Percentiles rank a stretch among this genome's conserved stretches.
phyloP scores from a whole-genome alignment of 176 grass and related monocot genomes.

The Musa schizocarpa region DNA sequence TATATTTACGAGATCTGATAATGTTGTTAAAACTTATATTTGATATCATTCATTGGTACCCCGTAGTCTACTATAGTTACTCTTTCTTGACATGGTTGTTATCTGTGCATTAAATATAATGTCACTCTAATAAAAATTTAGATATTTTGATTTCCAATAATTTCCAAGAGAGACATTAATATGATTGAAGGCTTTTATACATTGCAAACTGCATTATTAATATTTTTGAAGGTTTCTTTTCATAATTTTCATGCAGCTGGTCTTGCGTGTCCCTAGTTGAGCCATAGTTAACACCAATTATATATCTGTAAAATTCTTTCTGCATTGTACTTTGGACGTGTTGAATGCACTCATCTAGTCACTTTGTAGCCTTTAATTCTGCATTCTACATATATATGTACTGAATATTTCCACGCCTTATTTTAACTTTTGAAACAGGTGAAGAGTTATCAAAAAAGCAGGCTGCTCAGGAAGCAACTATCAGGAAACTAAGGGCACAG shows the following conservation, averaged over 20 bases:
- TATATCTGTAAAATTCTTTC: neutral
- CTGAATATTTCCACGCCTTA: neutral
- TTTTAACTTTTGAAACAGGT: conserved; percentile 49
- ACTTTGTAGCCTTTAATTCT: neutral
- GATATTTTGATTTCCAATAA: too few relatives aligned
- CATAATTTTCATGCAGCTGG: neutral
- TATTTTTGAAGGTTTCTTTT: neutral
- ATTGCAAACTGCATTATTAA: neutral
- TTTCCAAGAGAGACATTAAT: neutral
- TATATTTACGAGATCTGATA: too few relatives aligned
- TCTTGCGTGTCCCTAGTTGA: neutral
- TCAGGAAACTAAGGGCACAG: conserved; percentile 93
- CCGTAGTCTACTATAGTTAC: too few relatives aligned
- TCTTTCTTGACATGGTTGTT: neutral
- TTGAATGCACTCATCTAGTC: neutral
- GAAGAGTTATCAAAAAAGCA: conserved; percentile 99
- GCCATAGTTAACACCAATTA: neutral
- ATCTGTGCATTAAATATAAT: neutral
- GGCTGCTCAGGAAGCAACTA: conserved; percentile 98
- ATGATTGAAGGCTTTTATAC: neutral
- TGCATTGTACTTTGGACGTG: neutral
- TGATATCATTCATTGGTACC: too few relatives aligned
- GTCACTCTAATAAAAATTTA: too few relatives aligned
- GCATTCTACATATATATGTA: conserved; percentile 8
- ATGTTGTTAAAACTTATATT: too few relatives aligned